Evolutionary conservation across 2,329 filamentous ascomycete species (phyloP).

Genomic region (Stromatinia cepivora): DNA sequence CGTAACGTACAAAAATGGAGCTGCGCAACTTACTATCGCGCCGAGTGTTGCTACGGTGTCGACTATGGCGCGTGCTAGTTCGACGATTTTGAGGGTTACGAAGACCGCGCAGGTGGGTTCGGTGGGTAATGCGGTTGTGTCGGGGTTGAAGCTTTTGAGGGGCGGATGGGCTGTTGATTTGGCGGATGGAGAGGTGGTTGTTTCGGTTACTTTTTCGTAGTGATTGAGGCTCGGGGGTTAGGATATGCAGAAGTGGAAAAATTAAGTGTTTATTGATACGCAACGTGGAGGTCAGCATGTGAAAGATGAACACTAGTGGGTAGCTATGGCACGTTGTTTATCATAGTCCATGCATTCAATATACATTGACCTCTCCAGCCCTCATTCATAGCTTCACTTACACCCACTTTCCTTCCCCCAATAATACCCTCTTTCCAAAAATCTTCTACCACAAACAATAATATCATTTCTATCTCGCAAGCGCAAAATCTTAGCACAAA

Average conservation of each 20-base stretch:
- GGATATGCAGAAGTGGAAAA: too few species aligned
- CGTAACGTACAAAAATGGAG: conserved; percentile 41
- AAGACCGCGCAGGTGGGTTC: conserved; percentile 24
- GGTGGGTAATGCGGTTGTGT: conserved; percentile 8
- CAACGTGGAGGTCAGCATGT: too few species aligned
- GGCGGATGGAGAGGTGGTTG: conserved; percentile 23
- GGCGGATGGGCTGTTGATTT: conserved; percentile 24
- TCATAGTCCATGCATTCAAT: neutral
- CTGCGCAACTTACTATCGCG: conserved; percentile 18
- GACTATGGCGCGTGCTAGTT: conserved; percentile 8
- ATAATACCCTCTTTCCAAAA: neutral
- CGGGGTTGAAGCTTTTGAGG: neutral
- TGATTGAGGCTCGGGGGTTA: neutral
- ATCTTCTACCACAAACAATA: neutral
- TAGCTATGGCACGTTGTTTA: neutral
- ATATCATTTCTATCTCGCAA: too few species aligned
- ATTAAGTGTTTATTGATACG: too few species aligned
- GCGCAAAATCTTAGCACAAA: too few species aligned
- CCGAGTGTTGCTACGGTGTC: conserved; percentile 20
- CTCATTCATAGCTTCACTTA: neutral
- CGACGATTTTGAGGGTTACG: conserved; percentile 25
- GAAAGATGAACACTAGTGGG: too few species aligned
- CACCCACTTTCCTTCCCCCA: neutral
- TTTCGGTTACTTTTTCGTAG: conserved; percentile 33
- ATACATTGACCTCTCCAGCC: neutral